Percentiles rank a stretch among this genome's conserved stretches.
These are phyloP conservation scores for Neurospora sp. DNA, from an alignment of 495 filamentous ascomycete genomes.

Conservation along the genomic window DNA sequence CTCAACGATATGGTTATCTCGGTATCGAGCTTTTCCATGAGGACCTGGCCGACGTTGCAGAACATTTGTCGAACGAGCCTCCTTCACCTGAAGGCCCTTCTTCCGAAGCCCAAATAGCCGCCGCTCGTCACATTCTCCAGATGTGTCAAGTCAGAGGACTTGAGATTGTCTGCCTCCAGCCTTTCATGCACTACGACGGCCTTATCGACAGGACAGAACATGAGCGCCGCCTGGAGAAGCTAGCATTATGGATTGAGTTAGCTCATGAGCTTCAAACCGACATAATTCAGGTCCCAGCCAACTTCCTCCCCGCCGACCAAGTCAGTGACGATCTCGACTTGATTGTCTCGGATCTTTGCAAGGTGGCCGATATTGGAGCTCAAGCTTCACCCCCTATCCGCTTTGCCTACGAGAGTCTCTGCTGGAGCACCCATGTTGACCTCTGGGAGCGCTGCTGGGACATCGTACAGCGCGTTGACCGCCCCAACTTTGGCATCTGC, in stretches of 20 bases:
- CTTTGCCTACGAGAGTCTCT: constrained; percentile 69
- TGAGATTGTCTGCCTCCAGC: constrained; percentile 62
- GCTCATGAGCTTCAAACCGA: constrained; percentile 55
- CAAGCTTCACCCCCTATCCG: constrained; percentile 45
- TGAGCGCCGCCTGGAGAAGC: constrained; percentile 47
- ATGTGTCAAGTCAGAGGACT: constrained; percentile 51
- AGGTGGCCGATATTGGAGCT: constrained; percentile 55
- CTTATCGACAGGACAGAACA: constrained; percentile 54
- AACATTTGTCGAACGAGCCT: constrained; percentile 10
- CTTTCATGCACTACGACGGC: constrained; percentile 73
- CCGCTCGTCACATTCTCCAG: constrained; percentile 43
- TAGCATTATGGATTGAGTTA: constrained; percentile 59
- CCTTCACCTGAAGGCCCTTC: constrained; percentile 18
- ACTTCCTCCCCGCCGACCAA: constrained; percentile 50
- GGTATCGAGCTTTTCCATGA: constrained; percentile 77
- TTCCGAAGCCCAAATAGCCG: constrained; percentile 40
- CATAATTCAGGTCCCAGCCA: constrained; percentile 65
- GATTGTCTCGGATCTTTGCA: constrained; percentile 54
- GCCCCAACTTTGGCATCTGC: constrained; percentile 68
- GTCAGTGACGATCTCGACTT: constrained; percentile 46
- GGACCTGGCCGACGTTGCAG: constrained; percentile 57
- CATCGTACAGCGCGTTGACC: constrained; percentile 52
- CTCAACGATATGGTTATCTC: constrained; percentile 52
- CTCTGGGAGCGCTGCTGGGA: constrained; percentile 66
- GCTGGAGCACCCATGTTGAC: constrained; percentile 63